Conservation (phyloP, 441 rosid genomes). For the Adansonia grandidieri region DNA sequence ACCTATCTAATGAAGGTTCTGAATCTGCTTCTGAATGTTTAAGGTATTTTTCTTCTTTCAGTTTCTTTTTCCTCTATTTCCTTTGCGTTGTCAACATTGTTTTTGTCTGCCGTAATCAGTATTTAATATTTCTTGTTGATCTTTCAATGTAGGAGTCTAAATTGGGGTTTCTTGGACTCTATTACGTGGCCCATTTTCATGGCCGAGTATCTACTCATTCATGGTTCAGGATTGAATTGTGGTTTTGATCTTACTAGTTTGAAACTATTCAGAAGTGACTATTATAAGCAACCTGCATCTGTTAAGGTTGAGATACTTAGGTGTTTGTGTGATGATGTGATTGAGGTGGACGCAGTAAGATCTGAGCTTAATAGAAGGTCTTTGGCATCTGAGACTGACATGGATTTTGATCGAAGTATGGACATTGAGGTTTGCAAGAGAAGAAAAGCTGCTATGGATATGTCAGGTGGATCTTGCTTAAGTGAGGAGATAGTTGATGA, state of each 20-base stretch:
- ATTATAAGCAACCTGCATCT: constrained; percentile 54
- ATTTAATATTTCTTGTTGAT: constrained; percentile 31
- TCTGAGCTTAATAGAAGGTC: constrained; percentile 79
- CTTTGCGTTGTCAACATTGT: neutral
- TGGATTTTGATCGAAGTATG: constrained; percentile 61
- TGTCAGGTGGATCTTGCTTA: constrained; percentile 45
- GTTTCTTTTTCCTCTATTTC: neutral
- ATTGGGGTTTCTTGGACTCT: constrained; percentile 67
- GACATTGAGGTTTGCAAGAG: constrained; percentile 51
- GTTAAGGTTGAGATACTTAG: constrained; percentile 64
- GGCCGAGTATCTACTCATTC: constrained; percentile 59
- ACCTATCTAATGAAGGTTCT: constrained; percentile 62
- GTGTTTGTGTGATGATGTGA: constrained; percentile 64
- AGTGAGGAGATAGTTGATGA: constrained; percentile 49
- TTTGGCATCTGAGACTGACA: constrained; percentile 63
- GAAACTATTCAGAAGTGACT: constrained; percentile 58
- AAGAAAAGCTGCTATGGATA: constrained; percentile 45
- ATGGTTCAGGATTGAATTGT: constrained; percentile 47
- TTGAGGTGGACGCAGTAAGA: constrained; percentile 69
- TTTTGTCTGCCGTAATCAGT: constrained; percentile 25
- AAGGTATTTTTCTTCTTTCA: constrained; percentile 53
- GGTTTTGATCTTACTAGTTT: constrained; percentile 49
- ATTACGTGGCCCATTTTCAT: constrained; percentile 71
- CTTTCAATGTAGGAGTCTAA: constrained; percentile 66
- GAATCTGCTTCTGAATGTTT: constrained; percentile 63